These are phyloP conservation scores for Aspergillus sp. DNA, from an alignment of 2,329 filamentous ascomycete species.

Conservation along the genomic window DNA sequence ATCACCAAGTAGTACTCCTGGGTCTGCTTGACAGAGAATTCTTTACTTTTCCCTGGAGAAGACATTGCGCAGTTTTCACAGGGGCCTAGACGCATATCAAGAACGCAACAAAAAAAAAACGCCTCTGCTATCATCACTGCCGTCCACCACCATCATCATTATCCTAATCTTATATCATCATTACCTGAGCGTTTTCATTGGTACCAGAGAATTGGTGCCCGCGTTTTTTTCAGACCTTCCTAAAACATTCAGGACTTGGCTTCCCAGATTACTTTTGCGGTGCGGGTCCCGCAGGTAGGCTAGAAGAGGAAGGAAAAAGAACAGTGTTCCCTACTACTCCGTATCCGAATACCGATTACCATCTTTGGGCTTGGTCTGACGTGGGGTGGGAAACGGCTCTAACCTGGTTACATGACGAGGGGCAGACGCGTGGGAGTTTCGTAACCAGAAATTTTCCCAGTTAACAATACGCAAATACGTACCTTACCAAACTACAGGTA, in stretches of 20 bases:
- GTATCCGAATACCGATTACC: too few relatives aligned
- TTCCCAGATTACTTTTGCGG: not conserved
- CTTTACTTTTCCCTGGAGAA: too few relatives aligned
- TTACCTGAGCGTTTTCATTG: constrained; percentile 16
- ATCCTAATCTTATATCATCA: constrained; percentile 22
- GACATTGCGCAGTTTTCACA: not conserved
- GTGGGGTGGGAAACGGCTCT: not conserved
- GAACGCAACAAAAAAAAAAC: not conserved
- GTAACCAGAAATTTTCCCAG: constrained; percentile 3
- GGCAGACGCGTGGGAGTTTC: constrained; percentile 2
- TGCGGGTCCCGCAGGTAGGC: not conserved
- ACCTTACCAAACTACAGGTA: not conserved
- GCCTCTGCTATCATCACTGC: constrained; percentile 16
- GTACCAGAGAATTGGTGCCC: constrained; percentile 6
- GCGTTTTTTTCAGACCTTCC: constrained; percentile 15
- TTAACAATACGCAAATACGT: constrained; percentile 19
- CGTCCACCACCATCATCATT: constrained; percentile 14
- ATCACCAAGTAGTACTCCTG: constrained; percentile 1
- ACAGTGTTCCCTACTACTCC: too few relatives aligned
- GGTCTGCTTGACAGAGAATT: not conserved
- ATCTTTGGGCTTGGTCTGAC: not conserved
- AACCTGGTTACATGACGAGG: not conserved
- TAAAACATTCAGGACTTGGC: not conserved
- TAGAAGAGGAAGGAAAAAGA: not conserved
- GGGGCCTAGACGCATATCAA: not conserved